These are phyloP conservation scores for Cyclotella kingstonii DNA, from an alignment of 108 stramenopile species.

Conservation along the genomic window DNA sequence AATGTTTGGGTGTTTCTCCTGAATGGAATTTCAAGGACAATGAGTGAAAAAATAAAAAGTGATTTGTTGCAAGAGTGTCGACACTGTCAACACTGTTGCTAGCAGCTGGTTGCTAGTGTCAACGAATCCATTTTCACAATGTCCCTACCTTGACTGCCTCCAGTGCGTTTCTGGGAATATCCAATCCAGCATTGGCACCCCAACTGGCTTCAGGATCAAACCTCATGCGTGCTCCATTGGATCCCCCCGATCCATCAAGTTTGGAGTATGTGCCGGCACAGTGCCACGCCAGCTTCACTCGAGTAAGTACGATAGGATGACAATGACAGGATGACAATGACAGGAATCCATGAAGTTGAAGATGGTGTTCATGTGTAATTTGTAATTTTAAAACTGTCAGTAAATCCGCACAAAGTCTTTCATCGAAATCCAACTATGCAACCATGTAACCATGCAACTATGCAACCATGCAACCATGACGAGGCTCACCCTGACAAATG, in stretches of 20 bases:
- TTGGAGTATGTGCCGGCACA: slow-evolving; percentile 85
- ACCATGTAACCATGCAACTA: no score
- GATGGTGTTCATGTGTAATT: no score
- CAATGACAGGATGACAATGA: no score
- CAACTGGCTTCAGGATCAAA: slow-evolving; percentile 84
- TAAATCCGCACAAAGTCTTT: no score
- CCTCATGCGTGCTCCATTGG: slow-evolving; percentile 93
- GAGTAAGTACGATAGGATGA: no score
- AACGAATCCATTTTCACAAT: no score
- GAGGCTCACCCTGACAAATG: slow-evolving; percentile 68
- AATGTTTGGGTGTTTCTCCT: slow-evolving; percentile 80
- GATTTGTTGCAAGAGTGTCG: background rate
- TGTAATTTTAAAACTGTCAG: no score
- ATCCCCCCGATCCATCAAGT: slow-evolving; percentile 82
- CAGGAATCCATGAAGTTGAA: no score
- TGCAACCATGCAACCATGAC: no score
- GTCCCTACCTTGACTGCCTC: slow-evolving; percentile 65
- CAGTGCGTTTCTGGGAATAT: slow-evolving; percentile 61
- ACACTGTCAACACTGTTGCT: no score
- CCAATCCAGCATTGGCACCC: slow-evolving; percentile 94
- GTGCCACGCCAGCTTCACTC: slow-evolving; percentile 90
- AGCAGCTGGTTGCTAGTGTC: no score
- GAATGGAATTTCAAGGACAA: background rate
- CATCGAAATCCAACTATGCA: no score
- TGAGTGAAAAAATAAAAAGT: slow-evolving; percentile 1